Evolutionary conservation across 768 basidiomycete species (phyloP), one percentile per base, ranked within the genome.

Genomic region (Mycena filopes): DNA sequence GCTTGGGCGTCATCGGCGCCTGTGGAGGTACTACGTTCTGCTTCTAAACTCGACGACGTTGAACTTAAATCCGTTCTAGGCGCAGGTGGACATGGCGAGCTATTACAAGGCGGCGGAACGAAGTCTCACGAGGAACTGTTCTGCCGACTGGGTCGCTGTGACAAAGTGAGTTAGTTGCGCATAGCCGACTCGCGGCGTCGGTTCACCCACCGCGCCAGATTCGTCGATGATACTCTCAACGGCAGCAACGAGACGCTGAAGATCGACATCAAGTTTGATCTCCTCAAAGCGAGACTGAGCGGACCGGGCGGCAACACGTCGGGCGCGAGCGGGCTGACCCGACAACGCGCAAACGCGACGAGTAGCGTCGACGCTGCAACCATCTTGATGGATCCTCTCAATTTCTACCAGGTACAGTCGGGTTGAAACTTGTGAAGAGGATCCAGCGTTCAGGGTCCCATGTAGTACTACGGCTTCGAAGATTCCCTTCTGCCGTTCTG

Each of bases 81-180:
- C 84, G 2, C 80, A 85, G 65, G 76, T 84, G 26, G 83, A 85
- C 67, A 84, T 85, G 83, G 65, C 80, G 18, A 79, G 80, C 45
- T 85, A 84, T 72, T 85, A 85, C 69, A 81, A 81, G 60, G 83
- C 83, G 0, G 83, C 83, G 1, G 83, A 84, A 61, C 78, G 83
- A 31, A 83, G 82, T 61, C 73, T 84, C 23, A 83, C 83, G 0
- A 75, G 83, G 20, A 85, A 85, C 67, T 85, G 83, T 63, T 84
- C 83, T 7, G 82, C 83, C 1, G 84, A 85, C 75, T 85, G 83
- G 83, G 80, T 83, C 53, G 80, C 81, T 4, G 81, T 84, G 12
- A 84, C 83, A 31, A 72, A 72, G 71, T 76, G 58, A 21, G 38
- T 71, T 68, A 55, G 16, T 7, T 36, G 55, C 7, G 6, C 38